Conservation (phyloP, 192 early-diverging fungal species). For the Linnemannia hyalina region DNA sequence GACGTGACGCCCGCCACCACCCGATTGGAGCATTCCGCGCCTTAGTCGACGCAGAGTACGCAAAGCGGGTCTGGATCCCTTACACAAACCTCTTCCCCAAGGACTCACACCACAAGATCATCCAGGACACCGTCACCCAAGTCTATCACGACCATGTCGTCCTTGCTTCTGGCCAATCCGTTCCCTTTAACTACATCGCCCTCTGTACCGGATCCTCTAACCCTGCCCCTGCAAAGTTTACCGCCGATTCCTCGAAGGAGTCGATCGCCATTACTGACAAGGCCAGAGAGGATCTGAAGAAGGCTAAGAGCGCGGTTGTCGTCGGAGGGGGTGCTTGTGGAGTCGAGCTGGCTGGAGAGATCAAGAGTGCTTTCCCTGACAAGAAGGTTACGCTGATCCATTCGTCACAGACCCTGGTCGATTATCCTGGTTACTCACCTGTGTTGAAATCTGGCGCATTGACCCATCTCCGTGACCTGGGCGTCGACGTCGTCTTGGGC, state of each 20-base stretch:
- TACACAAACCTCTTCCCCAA: constrained; percentile 40
- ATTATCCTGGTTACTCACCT: constrained; percentile 57
- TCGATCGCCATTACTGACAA: constrained; percentile 63
- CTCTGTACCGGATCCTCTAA: constrained; percentile 74
- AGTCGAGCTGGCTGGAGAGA: constrained; percentile 69
- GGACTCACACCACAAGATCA: constrained; percentile 50
- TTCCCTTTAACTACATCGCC: constrained; percentile 76
- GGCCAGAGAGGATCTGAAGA: constrained; percentile 28
- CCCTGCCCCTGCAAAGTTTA: constrained; percentile 62
- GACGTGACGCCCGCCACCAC: constrained; percentile 32
- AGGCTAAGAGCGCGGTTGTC: constrained; percentile 59
- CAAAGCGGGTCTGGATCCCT: constrained; percentile 29
- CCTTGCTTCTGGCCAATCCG: constrained; percentile 60
- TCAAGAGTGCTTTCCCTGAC: constrained; percentile 60
- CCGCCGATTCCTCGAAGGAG: constrained; percentile 24
- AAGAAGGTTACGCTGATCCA: constrained; percentile 67
- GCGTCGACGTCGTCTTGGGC: constrained; percentile 64
- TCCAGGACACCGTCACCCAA: constrained; percentile 61
- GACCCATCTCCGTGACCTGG: constrained; percentile 57
- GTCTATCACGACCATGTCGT: constrained; percentile 58
- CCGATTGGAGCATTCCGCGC: constrained; percentile 32
- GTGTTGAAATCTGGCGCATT: constrained; percentile 54
- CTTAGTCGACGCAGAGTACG: constrained; percentile 23
- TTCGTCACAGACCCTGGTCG: constrained; percentile 48
- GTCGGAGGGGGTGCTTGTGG: constrained; percentile 81